A percentile compares a stretch with the other conserved stretches of the same genome.
Conservation (phyloP, 306 rosid genomes). For the Prunus mume region DNA sequence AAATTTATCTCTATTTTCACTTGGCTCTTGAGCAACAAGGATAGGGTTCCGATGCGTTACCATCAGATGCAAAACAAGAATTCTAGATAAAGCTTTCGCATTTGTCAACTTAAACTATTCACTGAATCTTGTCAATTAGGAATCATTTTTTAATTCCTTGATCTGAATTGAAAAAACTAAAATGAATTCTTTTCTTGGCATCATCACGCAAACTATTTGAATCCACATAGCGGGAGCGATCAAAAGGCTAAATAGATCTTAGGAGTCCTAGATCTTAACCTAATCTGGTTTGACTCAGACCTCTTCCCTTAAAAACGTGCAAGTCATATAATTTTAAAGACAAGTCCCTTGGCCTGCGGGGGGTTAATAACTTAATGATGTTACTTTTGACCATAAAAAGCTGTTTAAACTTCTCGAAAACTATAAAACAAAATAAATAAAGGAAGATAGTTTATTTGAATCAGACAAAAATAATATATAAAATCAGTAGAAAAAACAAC, state of each 20-base stretch:
- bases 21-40: too few species aligned
- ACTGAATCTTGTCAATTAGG: not conserved
- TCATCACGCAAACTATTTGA: not conserved
- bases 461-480: not conserved
- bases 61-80: not conserved
- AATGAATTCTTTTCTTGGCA: not conserved
- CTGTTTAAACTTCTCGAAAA: not conserved
- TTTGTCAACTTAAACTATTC: not conserved
- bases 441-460: not conserved
- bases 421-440: not conserved
- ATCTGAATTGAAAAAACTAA: not conserved
- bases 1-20: too few species aligned
- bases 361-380: not conserved
- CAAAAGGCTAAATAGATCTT: not conserved
- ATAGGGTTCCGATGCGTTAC: not conserved
- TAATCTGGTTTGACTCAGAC: not conserved
- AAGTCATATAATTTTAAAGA: not conserved
- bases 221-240: not conserved
- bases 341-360: not conserved
- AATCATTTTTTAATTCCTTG: not conserved
- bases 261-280: not conserved
- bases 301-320: not conserved
- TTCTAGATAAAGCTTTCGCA: not conserved
- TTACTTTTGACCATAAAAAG: not conserved
- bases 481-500: not conserved